A percentile compares a stretch with the other conserved stretches of the same genome.
phyloP scores from a whole-genome alignment of 352 stramenopile species.

The Pythium insidiosum region DNA sequence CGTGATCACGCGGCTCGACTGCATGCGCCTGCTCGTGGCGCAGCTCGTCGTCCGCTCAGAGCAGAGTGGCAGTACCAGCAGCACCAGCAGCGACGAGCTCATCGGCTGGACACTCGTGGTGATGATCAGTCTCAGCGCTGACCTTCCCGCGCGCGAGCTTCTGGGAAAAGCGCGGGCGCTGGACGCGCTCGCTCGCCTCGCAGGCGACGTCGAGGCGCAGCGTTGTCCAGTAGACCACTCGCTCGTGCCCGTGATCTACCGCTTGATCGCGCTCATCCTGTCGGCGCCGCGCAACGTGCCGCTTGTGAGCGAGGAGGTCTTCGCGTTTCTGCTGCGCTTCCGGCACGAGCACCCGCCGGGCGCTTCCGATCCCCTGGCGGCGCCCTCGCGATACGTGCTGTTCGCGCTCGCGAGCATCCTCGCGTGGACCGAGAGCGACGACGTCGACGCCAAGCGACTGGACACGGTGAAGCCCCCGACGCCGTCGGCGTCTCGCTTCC shows the following conservation, averaged over 20 bases:
- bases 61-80: too few species aligned
- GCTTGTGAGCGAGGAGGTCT: conserved; percentile 31
- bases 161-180: conserved; percentile 30
- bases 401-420: conserved; percentile 51
- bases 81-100: conserved; percentile 24
- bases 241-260: conserved; percentile 22
- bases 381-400: conserved; percentile 44
- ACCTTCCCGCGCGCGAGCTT: conserved; percentile 24
- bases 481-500: too few species aligned
- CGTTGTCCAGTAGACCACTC: background rate
- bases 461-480: too few species aligned
- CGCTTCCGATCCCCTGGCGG: background rate
- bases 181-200: conserved; percentile 28
- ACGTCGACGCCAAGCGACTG: too few species aligned
- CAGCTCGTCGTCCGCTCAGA: conserved; percentile 22
- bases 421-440: conserved; percentile 41
- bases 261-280: conserved; percentile 47
- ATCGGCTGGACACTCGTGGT: conserved; percentile 32
- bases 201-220: conserved; percentile 1
- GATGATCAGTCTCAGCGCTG: conserved; percentile 23
- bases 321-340: conserved; percentile 50
- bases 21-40: conserved; percentile 33
- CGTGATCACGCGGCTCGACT: conserved; percentile 35
- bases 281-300: conserved; percentile 34
- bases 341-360: conserved; percentile 13